Base-by-base conservation (phyloP, 2,329 filamentous ascomycete genomes). In the Nothophoma quercina region DNA sequence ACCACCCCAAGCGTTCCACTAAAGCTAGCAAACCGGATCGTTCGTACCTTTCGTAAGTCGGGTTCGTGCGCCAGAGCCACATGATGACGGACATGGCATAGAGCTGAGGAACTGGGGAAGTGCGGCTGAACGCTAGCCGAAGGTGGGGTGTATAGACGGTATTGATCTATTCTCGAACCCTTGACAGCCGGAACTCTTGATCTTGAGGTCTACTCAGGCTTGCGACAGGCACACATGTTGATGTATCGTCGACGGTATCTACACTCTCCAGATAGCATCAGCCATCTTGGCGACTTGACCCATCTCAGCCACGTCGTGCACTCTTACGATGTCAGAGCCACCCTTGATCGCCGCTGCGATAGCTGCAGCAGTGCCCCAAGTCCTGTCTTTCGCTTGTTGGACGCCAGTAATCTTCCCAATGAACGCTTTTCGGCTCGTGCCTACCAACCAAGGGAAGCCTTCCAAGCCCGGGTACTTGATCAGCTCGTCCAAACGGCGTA, bases 281-380 rank as follows among this genome's bases (percentile, higher is more conserved):
- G 91, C 86, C 87, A 98, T 93, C 70, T 84, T 88, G 1, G 86
- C 86, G 25, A 96, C 92, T 75, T 91, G 83, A 32, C 77, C 81
- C 93, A 98, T 98, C 78, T 95, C 90, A 49, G 80, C 76, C 12
- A 93, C 89, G 78, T 98, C 93, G 76, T 99, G 95, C 33, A 99
- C 92, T 43, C 95, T 83, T 36, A 98, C 88, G 52, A 99, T 86
- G 78, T 98, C 93, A 19, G 93, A 93, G 2, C 95, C 95, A 6
- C 91, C 91, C 56, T 88, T 85, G 23, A 99, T 83, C 36, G 92
- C 91, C 6, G 92, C 91, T 3, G 90, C 88, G 7, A 98, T 89
- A 0, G 92, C 90, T 9, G 90, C 91, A 9, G 92, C 93, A 2
- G 95, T 98, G 9, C 95, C 95, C 86, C 88, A 95, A 7, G 83